These are phyloP conservation scores for Trichocomaceae sp. DNA, from an alignment of 2,329 filamentous ascomycete species.

Conservation along the genomic window DNA sequence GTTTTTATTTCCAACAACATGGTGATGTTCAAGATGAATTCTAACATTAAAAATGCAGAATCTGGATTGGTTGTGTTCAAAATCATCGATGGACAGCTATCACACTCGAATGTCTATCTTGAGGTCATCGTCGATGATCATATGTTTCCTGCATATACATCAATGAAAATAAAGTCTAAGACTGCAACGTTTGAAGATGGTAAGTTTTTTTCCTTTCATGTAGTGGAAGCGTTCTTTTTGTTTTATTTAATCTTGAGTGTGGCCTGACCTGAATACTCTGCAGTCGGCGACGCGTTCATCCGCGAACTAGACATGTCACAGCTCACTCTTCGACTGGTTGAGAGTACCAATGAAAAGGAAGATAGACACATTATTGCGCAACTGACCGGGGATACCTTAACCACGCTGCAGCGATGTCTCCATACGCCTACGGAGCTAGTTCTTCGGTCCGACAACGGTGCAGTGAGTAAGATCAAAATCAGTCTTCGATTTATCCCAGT, in stretches of 20 bases:
- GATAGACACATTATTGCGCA: constrained; percentile 73
- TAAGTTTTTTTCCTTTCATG: constrained; percentile 23
- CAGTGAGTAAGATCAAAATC: constrained; percentile 73
- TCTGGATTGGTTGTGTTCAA: constrained; percentile 92
- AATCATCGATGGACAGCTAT: constrained; percentile 80
- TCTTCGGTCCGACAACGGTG: constrained; percentile 71
- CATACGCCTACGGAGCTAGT: constrained; percentile 83
- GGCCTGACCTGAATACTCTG: not conserved
- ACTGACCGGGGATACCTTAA: constrained; percentile 74
- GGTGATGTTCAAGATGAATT: not conserved
- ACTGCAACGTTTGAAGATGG: constrained; percentile 76
- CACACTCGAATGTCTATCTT: constrained; percentile 66
- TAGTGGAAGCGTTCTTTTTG: not conserved
- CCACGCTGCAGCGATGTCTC: constrained; percentile 80
- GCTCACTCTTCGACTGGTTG: constrained; percentile 78
- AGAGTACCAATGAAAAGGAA: constrained; percentile 63
- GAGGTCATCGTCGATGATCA: constrained; percentile 94
- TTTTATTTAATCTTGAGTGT: not conserved
- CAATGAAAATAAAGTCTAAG: constrained; percentile 64
- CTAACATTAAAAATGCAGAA: constrained; percentile 51
- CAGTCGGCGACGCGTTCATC: constrained; percentile 84
- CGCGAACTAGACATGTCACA: constrained; percentile 95
- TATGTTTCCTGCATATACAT: constrained; percentile 81
- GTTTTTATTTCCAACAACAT: too few relatives aligned
- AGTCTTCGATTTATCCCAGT: constrained; percentile 93